phyloP scores from a whole-genome alignment of 805 yeast genomes.

The Candida quercuum region DNA sequence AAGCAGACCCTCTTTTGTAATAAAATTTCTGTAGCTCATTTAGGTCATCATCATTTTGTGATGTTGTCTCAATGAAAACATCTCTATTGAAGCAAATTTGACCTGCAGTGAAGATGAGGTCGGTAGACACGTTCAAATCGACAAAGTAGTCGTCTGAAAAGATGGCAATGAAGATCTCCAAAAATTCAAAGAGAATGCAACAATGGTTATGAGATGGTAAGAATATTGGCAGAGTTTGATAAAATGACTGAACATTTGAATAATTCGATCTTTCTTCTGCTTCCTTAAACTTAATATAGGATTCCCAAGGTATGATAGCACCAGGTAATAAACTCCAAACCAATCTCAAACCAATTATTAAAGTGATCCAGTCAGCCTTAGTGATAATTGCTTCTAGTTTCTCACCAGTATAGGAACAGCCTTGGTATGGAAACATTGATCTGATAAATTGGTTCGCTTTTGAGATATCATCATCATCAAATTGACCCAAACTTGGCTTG shows the following conservation, averaged over 20 bases:
- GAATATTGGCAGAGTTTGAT: conserved; percentile 27
- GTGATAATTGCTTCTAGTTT: conserved; percentile 22
- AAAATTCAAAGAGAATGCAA: conserved; percentile 31
- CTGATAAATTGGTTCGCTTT: conserved; percentile 24
- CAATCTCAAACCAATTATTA: conserved; percentile 26
- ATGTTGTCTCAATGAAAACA: conserved; percentile 9
- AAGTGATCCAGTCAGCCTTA: conserved; percentile 20
- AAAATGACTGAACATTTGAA: conserved; percentile 26
- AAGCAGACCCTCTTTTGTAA: conserved; percentile 28
- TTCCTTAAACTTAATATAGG: conserved; percentile 24
- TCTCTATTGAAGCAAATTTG: conserved; percentile 30
- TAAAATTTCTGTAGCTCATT: conserved; percentile 28
- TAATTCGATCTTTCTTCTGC: conserved; percentile 19
- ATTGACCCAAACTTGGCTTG: conserved; percentile 30
- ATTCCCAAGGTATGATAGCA: conserved; percentile 32
- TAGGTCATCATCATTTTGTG: conserved; percentile 22
- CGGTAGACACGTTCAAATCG: conserved; percentile 25
- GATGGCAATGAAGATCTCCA: conserved; percentile 29
- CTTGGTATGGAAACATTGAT: conserved; percentile 30
- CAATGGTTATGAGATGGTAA: conserved; percentile 31
- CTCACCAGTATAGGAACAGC: conserved; percentile 30
- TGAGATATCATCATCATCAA: conserved; percentile 25
- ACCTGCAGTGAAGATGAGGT: conserved; percentile 31
- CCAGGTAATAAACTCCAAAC: conserved; percentile 30
- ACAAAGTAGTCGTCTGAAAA: conserved; percentile 27